A percentile compares a stretch with the other conserved stretches of the same genome.
Evolutionary conservation across 2,329 filamentous ascomycete species (phyloP).

Genomic region (Penicillium sp.): DNA sequence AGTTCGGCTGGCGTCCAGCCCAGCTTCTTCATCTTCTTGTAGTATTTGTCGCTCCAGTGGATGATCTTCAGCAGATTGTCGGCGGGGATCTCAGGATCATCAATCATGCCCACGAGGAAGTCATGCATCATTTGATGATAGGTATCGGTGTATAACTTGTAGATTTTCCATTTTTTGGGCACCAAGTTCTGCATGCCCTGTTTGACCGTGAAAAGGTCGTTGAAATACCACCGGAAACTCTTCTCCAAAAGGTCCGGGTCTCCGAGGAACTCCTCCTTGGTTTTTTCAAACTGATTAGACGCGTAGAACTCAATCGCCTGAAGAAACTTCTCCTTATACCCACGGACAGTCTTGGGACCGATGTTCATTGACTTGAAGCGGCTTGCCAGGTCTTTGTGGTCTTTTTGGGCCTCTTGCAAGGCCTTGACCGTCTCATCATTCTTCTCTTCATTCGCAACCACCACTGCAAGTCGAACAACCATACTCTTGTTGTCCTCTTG

Average conservation of each 20-base stretch:
- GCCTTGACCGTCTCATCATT: constrained; percentile 89
- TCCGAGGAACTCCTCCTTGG: constrained; percentile 70
- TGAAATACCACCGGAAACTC: constrained; percentile 92
- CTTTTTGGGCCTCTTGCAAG: constrained; percentile 87
- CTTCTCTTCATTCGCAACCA: constrained; percentile 94
- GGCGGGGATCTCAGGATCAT: constrained; percentile 78
- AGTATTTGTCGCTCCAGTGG: constrained; percentile 93
- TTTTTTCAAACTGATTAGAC: constrained; percentile 67
- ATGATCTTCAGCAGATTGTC: constrained; percentile 87
- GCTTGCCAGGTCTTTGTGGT: constrained; percentile 89
- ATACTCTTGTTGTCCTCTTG: constrained; percentile 81
- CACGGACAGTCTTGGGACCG: constrained; percentile 83
- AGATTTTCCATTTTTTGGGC: constrained; percentile 95
- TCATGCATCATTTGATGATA: constrained; percentile 97
- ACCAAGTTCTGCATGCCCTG: constrained; percentile 86
- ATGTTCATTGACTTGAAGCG: constrained; percentile 94
- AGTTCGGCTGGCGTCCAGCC: constrained; percentile 74
- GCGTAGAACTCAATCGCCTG: constrained; percentile 71
- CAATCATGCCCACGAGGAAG: constrained; percentile 75
- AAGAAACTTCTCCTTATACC: constrained; percentile 95
- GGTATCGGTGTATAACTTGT: constrained; percentile 80
- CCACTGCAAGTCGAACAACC: constrained; percentile 83
- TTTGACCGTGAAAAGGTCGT: constrained; percentile 91
- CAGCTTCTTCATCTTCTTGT: constrained; percentile 89
- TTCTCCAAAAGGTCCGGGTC: constrained; percentile 82